Percentiles rank a stretch among this genome's conserved stretches.
Conservation (phyloP, 495 filamentous ascomycete genomes). For the Penicillium pancosmium region DNA sequence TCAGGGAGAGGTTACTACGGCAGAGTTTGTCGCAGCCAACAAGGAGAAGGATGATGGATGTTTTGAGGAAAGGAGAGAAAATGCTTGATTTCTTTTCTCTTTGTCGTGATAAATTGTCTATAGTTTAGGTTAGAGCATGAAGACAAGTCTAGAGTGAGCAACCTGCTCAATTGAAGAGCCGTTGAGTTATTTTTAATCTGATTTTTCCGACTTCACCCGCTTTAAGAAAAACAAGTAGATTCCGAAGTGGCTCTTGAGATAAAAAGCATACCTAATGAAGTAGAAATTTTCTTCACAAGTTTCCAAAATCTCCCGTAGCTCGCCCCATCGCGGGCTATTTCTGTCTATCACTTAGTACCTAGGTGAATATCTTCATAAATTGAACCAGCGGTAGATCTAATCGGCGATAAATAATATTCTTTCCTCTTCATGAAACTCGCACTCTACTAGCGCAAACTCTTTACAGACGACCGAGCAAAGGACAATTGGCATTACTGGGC, state of each 20-base stretch:
- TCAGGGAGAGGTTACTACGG: constrained; percentile 20
- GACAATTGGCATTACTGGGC: neutral
- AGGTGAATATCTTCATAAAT: neutral
- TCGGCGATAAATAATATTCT: neutral
- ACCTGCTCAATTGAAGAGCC: too few relatives aligned
- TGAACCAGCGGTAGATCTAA: too few relatives aligned
- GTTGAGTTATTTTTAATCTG: neutral
- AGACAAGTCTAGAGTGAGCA: too few relatives aligned
- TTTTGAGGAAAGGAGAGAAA: constrained; percentile 12
- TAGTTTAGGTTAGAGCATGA: neutral
- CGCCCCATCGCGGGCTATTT: neutral
- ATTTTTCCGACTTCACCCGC: neutral
- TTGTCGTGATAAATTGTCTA: neutral
- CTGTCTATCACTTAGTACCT: neutral
- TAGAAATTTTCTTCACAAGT: neutral
- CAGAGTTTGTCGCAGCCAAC: constrained; percentile 8
- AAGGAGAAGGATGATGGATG: constrained; percentile 13
- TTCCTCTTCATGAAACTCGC: too few relatives aligned
- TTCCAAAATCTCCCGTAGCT: neutral
- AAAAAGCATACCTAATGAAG: neutral
- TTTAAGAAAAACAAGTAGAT: neutral
- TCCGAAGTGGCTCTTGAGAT: neutral
- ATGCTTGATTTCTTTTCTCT: neutral
- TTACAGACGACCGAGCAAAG: too few relatives aligned
- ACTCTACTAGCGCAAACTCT: too few relatives aligned